Evolutionary conservation across 495 filamentous ascomycete species (phyloP), one percentile per base, ranked within the genome.

Genomic region (Penicillium maclennaniae): DNA sequence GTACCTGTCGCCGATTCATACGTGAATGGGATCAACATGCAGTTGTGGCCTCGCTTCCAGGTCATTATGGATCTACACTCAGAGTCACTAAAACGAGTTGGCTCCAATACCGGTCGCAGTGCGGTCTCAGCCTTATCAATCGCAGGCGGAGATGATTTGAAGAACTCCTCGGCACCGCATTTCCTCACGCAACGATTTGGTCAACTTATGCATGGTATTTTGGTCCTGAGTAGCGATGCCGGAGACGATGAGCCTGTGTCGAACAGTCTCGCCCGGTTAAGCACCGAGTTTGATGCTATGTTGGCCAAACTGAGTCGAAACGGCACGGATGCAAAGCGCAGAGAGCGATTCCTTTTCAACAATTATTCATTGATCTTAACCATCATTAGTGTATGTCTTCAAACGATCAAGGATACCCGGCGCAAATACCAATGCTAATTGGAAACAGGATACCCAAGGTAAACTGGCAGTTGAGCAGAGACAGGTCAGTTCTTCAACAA

Each of bases 41-140:
- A 89, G 7, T 83, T 98, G 6, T 98, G 93, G 93, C 93, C 93
- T 5, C 86, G 91, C 26, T 89, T 98, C 65, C 95, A 97, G 71
- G 79, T 87, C 20, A 83, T 93, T 62, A 95, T 97, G 85, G 90
- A 95, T 60, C 76, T 83, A n/a, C 93, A 97, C 64, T 86, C 86
- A 70, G 89, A 96, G 38, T 92, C 88, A 10, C 77, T 97, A 19
- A 85, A 84, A 39, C 78, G 77, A 38, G 74, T 78, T 45, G 77
- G 82, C 12, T 64, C 77, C 7, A 74, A 79, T 10, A 73, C 79
- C 25, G 71, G 74, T 40, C 68, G 81, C 61, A 67, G 79, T 66
- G 67, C 84, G 47, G 59, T 79, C 45, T 68, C 77, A 49, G 66
- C 81, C 3, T 70, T 83, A 3, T 83, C 85, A 1, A 70, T 87